A percentile compares a stretch with the other conserved stretches of the same genome.
These are phyloP conservation scores for Leccinum ponderosum DNA, from an alignment of 1,284 basidiomycete species.

Conservation along the genomic window DNA sequence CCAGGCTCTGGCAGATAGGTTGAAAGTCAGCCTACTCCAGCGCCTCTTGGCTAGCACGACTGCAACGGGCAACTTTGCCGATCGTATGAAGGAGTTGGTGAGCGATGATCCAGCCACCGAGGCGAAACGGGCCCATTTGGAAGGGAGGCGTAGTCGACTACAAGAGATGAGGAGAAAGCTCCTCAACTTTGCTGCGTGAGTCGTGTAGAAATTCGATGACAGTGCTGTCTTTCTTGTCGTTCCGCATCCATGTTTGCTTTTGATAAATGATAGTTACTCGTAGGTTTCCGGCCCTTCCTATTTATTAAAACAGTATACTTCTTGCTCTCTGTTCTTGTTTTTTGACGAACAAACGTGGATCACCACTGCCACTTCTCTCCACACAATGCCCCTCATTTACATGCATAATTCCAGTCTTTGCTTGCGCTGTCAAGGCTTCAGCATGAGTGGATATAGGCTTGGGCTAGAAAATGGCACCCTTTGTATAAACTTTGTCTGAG, in stretches of 20 bases:
- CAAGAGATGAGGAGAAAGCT: too few relatives aligned
- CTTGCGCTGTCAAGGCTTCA: too few relatives aligned
- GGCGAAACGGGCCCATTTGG: too few relatives aligned
- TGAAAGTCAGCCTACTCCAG: constrained; percentile 43
- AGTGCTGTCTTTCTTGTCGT: not conserved
- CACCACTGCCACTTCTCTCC: not conserved
- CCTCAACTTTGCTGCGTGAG: constrained; percentile 16
- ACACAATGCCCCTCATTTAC: too few relatives aligned
- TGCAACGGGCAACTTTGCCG: constrained; percentile 11
- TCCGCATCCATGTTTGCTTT: not conserved
- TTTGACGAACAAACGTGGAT: not conserved
- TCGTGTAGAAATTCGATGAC: not conserved
- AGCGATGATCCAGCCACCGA: too few relatives aligned
- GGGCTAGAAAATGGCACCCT: too few relatives aligned
- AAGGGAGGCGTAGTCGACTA: too few relatives aligned
- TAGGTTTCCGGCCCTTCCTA: not conserved
- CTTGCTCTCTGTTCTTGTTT: too few relatives aligned
- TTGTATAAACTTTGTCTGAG: too few relatives aligned
- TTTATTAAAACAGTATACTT: not conserved
- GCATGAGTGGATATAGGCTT: too few relatives aligned
- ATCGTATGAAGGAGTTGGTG: not conserved
- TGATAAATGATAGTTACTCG: not conserved
- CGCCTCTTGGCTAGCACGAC: constrained; percentile 30
- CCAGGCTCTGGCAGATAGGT: constrained; percentile 37
- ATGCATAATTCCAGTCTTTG: too few relatives aligned